Conservation (phyloP, 257 asterid genomes). For the Plantago elongata region DNA sequence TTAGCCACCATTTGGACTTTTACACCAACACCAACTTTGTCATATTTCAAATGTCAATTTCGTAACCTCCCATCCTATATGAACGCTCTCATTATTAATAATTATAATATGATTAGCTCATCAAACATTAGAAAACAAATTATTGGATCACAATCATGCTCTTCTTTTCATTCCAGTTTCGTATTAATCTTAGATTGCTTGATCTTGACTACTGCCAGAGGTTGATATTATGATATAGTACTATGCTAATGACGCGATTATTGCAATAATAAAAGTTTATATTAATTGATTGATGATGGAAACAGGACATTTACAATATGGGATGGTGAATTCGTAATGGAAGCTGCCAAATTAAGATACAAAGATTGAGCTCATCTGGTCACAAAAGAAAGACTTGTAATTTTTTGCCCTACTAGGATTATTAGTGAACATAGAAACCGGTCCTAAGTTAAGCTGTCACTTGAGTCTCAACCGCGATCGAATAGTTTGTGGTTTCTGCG, state of each 20-base stretch:
- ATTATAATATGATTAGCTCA: constrained; percentile 20
- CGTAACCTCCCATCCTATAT: constrained; percentile 15
- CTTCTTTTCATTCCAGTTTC: constrained; percentile 2
- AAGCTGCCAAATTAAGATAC: not conserved
- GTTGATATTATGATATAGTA: not conserved
- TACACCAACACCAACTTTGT: constrained; percentile 1
- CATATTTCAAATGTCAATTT: constrained; percentile 16
- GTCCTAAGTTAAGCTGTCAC: constrained; percentile 55
- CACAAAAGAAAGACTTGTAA: too few species aligned
- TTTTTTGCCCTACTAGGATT: not conserved
- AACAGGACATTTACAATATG: constrained; percentile 34
- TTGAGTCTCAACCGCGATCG: constrained; percentile 76
- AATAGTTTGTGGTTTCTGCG: constrained; percentile 55
- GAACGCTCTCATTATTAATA: not conserved
- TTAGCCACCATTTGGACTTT: constrained; percentile 8
- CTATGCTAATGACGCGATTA: constrained; percentile 3
- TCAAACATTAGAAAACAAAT: constrained; percentile 22
- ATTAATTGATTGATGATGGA: constrained; percentile 21
- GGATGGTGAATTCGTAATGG: not conserved
- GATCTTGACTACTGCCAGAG: not conserved
- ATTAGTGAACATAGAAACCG: not conserved
- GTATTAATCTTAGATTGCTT: not conserved
- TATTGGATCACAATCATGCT: constrained; percentile 24
- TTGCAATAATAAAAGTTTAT: constrained; percentile 22
- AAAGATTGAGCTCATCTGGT: not conserved